A percentile compares a stretch with the other conserved stretches of the same genome.
phyloP scores from a whole-genome alignment of 2,329 filamentous ascomycete genomes.

The Penicillium paneum region DNA sequence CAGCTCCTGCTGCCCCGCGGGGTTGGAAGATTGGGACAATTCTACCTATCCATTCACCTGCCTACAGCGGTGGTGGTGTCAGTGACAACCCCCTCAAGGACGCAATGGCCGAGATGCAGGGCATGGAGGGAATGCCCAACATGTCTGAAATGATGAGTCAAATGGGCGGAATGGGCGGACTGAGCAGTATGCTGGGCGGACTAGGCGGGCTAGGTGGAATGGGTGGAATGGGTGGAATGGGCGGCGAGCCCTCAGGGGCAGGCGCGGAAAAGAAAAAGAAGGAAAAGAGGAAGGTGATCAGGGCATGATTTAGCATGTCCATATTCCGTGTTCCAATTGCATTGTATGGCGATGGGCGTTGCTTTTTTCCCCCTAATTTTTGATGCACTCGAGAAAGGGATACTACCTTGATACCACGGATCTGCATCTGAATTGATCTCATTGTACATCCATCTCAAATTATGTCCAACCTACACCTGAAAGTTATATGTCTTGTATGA shows the following conservation, averaged over 20 bases:
- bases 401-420: constrained; percentile 8
- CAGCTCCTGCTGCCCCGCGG: constrained; percentile 70
- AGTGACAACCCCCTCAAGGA: constrained; percentile 93
- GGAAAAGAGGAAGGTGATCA: constrained; percentile 48
- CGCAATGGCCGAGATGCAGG: constrained; percentile 90
- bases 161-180: constrained; percentile 45
- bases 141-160: constrained; percentile 40
- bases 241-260: constrained; percentile 27
- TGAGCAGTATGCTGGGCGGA: constrained; percentile 35
- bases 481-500: background rate
- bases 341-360: constrained; percentile 42
- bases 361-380: constrained; percentile 10
- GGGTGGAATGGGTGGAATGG: constrained; percentile 48
- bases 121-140: constrained; percentile 48
- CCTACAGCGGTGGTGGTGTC: constrained; percentile 87
- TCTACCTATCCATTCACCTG: constrained; percentile 81
- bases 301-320: constrained; percentile 31
- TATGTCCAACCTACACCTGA: background rate
- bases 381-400: constrained; percentile 9
- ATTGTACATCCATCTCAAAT: constrained; percentile 4
- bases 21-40: constrained; percentile 89
- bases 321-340: constrained; percentile 29
- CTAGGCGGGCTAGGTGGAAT: constrained; percentile 1
- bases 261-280: constrained; percentile 46
- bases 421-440: constrained; percentile 2